Evolutionary conservation across 352 stramenopile species (phyloP), one percentile per base, ranked within the genome.

Genomic region (Pythium aphanidermatum): DNA sequence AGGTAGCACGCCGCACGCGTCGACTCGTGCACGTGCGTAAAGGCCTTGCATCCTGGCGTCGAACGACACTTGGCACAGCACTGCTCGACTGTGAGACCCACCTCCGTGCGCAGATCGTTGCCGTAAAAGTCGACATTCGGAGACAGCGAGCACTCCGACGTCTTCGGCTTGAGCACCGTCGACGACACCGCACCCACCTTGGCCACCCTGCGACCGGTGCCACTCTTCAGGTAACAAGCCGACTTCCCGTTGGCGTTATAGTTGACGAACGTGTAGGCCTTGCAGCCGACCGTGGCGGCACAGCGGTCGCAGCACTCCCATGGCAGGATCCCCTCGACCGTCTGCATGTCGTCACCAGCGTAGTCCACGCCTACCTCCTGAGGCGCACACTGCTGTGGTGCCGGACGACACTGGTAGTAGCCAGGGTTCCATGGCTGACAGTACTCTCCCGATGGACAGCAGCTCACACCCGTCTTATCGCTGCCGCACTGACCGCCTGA

Each of bases 241-340:
- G 60, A 40, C 20, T 39, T 25, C 10, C 56, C 60, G 28, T 46
- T 34, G 16, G 56, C 11, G 29, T 70, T 67, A 29, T 56, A 33
- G 56, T 74, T 77, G 46, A 70, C 36, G 40, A 72, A 80, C 13
- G 68, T 76, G 65, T 80, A 76, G 23, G 60, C 69, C 29, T 71
- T 58, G 41, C 69, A 75, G 17, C 57, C 66, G 13, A 24, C 25
- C 14, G 63, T 77, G 12, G 27, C 20, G 13, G 49, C 33, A 45
- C 63, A 72, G 21, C 51, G 36, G 33, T 49, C 58, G 34, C 70
- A 76, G 42, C 67, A 82, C 9, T 72, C 62, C 24, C 28, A 55
- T 28, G 66, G 58, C 26, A 56, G 30, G 12, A 73, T 45, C 4
- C 56, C 51, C 37, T 67, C 63, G 19, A 75, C 36, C 3, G 56